Evolutionary conservation across 306 rosid genomes (phyloP).

Genomic region (Lathyrus oleraceus): DNA sequence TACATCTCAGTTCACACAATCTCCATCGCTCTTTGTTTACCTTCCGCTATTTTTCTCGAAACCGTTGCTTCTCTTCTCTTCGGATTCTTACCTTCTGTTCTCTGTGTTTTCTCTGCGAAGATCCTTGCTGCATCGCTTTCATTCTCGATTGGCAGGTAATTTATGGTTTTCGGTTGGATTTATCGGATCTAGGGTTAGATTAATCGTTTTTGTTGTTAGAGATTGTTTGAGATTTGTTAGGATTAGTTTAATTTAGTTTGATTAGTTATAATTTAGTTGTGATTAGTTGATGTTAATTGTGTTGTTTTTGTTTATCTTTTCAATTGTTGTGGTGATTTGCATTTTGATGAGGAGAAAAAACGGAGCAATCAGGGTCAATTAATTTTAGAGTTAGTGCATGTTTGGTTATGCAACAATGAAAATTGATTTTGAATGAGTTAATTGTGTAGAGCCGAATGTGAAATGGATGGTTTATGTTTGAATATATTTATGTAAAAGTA

Average conservation of each 20-base stretch:
- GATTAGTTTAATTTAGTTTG: not conserved
- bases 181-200: not conserved
- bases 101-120: conserved; percentile 88
- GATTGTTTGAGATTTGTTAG: not conserved
- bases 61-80: conserved; percentile 81
- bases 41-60: conserved; percentile 81
- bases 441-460: too few relatives aligned
- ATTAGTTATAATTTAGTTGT: not conserved
- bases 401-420: too few relatives aligned
- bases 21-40: conserved; percentile 76
- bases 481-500: too few relatives aligned
- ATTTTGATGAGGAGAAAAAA: not conserved
- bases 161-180: not conserved
- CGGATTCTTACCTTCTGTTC: conserved; percentile 72
- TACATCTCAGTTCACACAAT: conserved; percentile 70
- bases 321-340: not conserved
- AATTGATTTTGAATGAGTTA: too few relatives aligned
- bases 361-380: not conserved
- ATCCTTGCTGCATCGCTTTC: conserved; percentile 88
- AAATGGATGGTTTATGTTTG: too few relatives aligned
- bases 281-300: not conserved
- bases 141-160: conserved; percentile 82
- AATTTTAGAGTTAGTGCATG: not conserved
- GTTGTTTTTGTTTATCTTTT: not conserved
- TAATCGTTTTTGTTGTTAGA: not conserved